Percentiles rank a stretch among this genome's conserved stretches.
Evolutionary conservation across 2,329 filamentous ascomycete genomes (phyloP).

Genomic region (Botrytis aclada): DNA sequence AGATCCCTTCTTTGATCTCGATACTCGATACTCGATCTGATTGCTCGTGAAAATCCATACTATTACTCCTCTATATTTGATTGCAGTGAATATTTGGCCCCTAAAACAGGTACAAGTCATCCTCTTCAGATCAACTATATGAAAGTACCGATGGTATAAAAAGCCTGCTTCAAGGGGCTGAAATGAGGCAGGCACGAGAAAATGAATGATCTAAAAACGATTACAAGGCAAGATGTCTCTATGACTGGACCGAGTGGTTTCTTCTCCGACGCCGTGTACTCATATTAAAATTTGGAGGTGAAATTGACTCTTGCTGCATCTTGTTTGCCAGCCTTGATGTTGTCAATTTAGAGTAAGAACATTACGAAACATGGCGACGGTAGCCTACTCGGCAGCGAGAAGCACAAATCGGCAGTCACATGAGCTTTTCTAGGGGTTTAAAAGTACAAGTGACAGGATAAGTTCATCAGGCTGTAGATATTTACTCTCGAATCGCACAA

Average conservation of each 20-base stretch:
- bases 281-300: no score
- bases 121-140: background rate
- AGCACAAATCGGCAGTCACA: background rate
- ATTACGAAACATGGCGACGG: fast-evolving
- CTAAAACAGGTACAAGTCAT: background rate
- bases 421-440: fast-evolving
- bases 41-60: no score
- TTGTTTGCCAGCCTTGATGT: background rate
- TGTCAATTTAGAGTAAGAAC: background rate
- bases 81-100: background rate
- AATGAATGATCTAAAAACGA: fast-evolving
- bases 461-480: fast-evolving
- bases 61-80: background rate
- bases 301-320: background rate
- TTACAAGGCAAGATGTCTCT: background rate
- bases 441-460: background rate
- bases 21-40: no score
- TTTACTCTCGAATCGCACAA: background rate
- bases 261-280: no score
- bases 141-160: background rate
- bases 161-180: fast-evolving
- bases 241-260: background rate
- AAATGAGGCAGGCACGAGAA: background rate
- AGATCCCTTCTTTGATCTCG: no score
- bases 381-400: background rate